phyloP scores from a whole-genome alignment of 2,329 filamentous ascomycete genomes.

The Penicillium sp. region DNA sequence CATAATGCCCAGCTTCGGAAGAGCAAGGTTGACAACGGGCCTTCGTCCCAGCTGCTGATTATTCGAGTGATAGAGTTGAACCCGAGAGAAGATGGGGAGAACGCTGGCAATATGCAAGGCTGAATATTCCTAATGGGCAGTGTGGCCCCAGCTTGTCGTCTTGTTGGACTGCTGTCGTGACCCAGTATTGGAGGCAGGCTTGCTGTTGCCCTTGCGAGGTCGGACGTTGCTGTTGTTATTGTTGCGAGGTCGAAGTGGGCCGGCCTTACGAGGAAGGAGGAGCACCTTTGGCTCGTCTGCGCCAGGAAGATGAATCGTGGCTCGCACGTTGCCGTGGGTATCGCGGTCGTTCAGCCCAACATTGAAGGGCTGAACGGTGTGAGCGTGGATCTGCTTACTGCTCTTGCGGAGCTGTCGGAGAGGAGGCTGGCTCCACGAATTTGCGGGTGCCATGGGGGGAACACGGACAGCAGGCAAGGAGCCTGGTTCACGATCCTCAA shows the following conservation, averaged over 20 bases:
- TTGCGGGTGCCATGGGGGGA: slow-evolving; percentile 63
- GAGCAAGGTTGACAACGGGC: background rate
- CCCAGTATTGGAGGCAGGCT: slow-evolving; percentile 10
- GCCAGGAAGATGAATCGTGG: slow-evolving; percentile 53
- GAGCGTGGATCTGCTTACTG: slow-evolving; percentile 57
- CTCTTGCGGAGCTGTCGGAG: slow-evolving; percentile 46
- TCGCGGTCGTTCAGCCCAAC: slow-evolving; percentile 44
- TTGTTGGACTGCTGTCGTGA: background rate
- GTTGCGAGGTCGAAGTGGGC: slow-evolving; percentile 29
- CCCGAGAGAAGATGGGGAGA: slow-evolving; percentile 1
- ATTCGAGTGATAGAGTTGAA: background rate
- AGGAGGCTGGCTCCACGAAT: slow-evolving; percentile 61
- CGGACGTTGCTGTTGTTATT: slow-evolving; percentile 34
- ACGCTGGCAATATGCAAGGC: background rate
- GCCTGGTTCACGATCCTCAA: slow-evolving; percentile 78
- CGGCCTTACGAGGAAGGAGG: slow-evolving; percentile 38
- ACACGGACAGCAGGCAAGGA: slow-evolving; percentile 71
- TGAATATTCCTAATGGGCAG: background rate
- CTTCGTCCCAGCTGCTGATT: background rate
- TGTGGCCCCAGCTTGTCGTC: slow-evolving; percentile 1
- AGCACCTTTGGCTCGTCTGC: slow-evolving; percentile 46
- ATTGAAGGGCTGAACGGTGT: slow-evolving; percentile 48
- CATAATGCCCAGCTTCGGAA: background rate
- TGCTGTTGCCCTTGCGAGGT: slow-evolving; percentile 34
- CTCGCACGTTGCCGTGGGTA: slow-evolving; percentile 38